These are phyloP conservation scores for Boeremia lycopersici DNA, from an alignment of 2,329 filamentous ascomycete genomes.

Conservation along the genomic window DNA sequence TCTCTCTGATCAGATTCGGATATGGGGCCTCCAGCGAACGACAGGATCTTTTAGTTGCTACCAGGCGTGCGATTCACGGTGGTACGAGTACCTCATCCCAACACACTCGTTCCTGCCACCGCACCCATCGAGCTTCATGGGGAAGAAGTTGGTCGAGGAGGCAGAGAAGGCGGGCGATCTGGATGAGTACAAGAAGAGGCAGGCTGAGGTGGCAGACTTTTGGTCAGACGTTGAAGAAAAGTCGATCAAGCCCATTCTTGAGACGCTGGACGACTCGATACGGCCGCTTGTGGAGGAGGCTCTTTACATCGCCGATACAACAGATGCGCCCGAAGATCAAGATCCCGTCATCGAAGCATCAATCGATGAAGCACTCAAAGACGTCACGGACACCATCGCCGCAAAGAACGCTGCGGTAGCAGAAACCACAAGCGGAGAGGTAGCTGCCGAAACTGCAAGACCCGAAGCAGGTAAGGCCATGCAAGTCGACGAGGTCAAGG, in stretches of 20 bases:
- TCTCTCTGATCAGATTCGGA: slow-evolving; percentile 84
- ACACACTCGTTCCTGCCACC: slow-evolving; percentile 92
- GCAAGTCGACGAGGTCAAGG: slow-evolving; percentile 24
- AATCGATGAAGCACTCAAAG: slow-evolving; percentile 19
- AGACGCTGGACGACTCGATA: slow-evolving; percentile 66
- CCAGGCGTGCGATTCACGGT: slow-evolving; percentile 89
- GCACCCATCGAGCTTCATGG: slow-evolving; percentile 84
- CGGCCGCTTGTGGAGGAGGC: slow-evolving; percentile 67
- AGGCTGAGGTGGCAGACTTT: slow-evolving; percentile 79
- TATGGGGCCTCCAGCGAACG: slow-evolving; percentile 92
- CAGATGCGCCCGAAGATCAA: slow-evolving; percentile 28
- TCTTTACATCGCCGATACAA: slow-evolving; percentile 55
- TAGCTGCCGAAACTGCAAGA: slow-evolving; percentile 16
- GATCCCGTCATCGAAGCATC: slow-evolving; percentile 46
- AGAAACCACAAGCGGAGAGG: slow-evolving; percentile 5
- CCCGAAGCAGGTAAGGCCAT: slow-evolving; percentile 13
- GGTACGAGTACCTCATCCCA: slow-evolving; percentile 97
- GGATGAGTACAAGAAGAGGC: slow-evolving; percentile 69
- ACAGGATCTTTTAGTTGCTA: slow-evolving; percentile 94
- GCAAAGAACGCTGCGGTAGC: background rate
- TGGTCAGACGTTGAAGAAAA: slow-evolving; percentile 85
- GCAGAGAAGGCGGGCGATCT: slow-evolving; percentile 75
- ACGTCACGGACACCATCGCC: slow-evolving; percentile 16
- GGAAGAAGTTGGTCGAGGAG: slow-evolving; percentile 78
- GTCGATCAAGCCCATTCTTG: slow-evolving; percentile 72